A percentile compares a stretch with the other conserved stretches of the same genome.
phyloP scores from a whole-genome alignment of 257 asterid genomes.

The Mentha longifolia region DNA sequence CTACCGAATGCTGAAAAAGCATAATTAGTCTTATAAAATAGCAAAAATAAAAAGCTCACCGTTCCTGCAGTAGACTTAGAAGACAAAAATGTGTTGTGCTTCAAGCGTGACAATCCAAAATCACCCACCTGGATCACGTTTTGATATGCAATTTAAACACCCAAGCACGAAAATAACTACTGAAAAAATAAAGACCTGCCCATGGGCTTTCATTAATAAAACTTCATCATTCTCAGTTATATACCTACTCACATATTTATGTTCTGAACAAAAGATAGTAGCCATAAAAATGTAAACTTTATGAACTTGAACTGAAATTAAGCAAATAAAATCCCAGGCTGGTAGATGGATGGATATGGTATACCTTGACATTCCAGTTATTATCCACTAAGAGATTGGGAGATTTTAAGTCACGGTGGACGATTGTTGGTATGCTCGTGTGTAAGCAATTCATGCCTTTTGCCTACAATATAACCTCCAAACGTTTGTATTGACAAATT shows the following conservation, averaged over 20 bases:
- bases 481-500: slow-evolving; percentile 20
- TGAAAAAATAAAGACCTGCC: background rate
- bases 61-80: slow-evolving; percentile 99
- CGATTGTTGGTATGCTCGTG: slow-evolving; percentile 94
- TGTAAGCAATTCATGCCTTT: slow-evolving; percentile 99
- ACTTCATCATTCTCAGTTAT: slow-evolving; percentile 12
- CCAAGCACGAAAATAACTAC: slow-evolving; percentile 24
- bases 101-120: slow-evolving; percentile 98
- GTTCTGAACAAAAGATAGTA: slow-evolving; percentile 8
- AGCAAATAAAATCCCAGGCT: too few species aligned
- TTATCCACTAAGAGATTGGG: slow-evolving; percentile 97
- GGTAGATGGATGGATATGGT: slow-evolving; percentile 8
- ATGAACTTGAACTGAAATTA: slow-evolving; percentile 27
- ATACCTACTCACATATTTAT: slow-evolving; percentile 11
- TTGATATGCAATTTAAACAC: slow-evolving; percentile 26
- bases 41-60: slow-evolving; percentile 53
- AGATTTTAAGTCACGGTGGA: slow-evolving; percentile 97
- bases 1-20: slow-evolving; percentile 7
- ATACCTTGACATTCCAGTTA: slow-evolving; percentile 97
- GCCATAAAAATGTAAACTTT: slow-evolving; percentile 24
- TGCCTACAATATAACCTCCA: slow-evolving; percentile 66
- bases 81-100: slow-evolving; percentile 96
- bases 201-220: background rate
- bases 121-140: slow-evolving; percentile 78
- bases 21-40: slow-evolving; percentile 16